Evolutionary conservation across 345 rosid species (phyloP).

Genomic region (Eucalyptus globulus): DNA sequence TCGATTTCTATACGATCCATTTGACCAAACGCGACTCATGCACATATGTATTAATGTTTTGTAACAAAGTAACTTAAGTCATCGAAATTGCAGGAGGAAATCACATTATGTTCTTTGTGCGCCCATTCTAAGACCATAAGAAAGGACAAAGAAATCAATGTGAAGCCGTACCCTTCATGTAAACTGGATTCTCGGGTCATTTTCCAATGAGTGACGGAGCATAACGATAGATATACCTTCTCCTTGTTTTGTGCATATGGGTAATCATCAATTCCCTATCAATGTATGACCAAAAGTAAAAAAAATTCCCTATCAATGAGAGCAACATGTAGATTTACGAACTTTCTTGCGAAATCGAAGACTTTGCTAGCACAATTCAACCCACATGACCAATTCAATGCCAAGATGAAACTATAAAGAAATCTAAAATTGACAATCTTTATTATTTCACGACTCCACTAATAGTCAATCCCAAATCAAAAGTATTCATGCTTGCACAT

Average conservation of each 20-base stretch:
- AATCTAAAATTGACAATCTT: neutral
- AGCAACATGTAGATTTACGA: neutral
- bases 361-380: neutral
- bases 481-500: neutral
- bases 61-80: neutral
- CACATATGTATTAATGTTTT: neutral
- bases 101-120: neutral
- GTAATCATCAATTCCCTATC: neutral
- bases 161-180: neutral
- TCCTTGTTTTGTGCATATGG: neutral
- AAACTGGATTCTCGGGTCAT: neutral
- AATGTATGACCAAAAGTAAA: too few relatives aligned
- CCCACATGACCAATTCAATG: neutral
- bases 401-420: neutral
- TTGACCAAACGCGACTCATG: neutral
- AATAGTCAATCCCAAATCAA: neutral
- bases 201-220: neutral
- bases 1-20: neutral
- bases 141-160: neutral
- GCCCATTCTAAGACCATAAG: rapidly evolving
- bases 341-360: neutral
- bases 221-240: neutral
- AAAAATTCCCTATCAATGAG: neutral
- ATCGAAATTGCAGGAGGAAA: neutral
- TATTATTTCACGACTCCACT: neutral